Base-by-base conservation (phyloP, 805 yeast genomes). In the Tetrapisispora taiwanensis region DNA sequence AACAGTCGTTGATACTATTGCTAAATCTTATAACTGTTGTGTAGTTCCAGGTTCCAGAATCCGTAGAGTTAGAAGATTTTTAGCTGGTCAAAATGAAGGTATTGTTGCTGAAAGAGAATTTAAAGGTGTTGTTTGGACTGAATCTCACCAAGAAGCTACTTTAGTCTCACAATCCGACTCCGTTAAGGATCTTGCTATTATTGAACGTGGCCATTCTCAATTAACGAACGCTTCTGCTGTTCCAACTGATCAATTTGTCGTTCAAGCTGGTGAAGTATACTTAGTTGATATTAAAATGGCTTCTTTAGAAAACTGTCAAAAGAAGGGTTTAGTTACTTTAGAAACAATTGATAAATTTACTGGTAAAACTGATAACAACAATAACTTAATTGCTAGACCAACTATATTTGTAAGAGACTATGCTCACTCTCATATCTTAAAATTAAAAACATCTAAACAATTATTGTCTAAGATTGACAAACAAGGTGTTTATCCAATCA, bases 81-180 rank as follows among this genome's bases (percentile, higher is more conserved):
- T 92, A 59, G 95, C 95, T 33, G 98, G 98, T 43, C 98, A 92
- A 71, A 81, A 89, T 47, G 95, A 87, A 59, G 92, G 88, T 60
- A 71, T 88, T 44, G 92, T 88, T 51, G 90, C 89, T 32, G 98
- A 90, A 69, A 76, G 80, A 59, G 95, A 86, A 52, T 85, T 84
- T 67, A 89, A 90, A 66, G 96, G 95, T 59, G 94, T 89, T 44
- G 83, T 75, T 24, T 84, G 94, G 94, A 74, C 82, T 43, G 95
- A 84, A 67, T 72, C 80, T 32, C 84, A 84, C 63, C 92, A 84
- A 66, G 95, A 84, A 67, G 70, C 71, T 32, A 58, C 61, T 20
- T 68, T 84, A 46, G 67, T 81, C 46, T 62, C 46, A 14, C 31
- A 33, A 27, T 43, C 50, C 10, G 52, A 52, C 31, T 48, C 49